Conservation (phyloP, 352 stramenopile species). For the Aphanomyces astaci region DNA sequence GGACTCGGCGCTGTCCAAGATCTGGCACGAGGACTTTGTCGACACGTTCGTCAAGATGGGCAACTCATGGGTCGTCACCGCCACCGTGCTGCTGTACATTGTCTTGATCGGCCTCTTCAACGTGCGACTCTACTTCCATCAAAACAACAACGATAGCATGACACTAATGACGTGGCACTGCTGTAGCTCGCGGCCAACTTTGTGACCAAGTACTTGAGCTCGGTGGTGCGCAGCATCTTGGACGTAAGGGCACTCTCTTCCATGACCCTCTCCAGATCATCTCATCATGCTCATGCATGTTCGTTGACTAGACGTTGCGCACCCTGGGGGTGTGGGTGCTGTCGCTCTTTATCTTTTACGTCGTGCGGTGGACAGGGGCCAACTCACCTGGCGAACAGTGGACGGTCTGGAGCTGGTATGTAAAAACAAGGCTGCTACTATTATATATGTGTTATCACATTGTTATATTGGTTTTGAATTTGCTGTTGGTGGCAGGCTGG, state of each 20-base stretch:
- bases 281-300: not conserved
- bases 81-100: constrained; percentile 53
- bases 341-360: constrained; percentile 73
- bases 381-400: constrained; percentile 59
- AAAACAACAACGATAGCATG: too few relatives aligned
- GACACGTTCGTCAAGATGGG: constrained; percentile 68
- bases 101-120: constrained; percentile 73
- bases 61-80: constrained; percentile 53
- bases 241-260: too few relatives aligned
- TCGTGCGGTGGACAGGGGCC: constrained; percentile 51
- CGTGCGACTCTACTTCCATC: too few relatives aligned
- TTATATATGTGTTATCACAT: too few relatives aligned
- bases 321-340: constrained; percentile 72
- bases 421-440: too few relatives aligned
- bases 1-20: constrained; percentile 47
- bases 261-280: too few relatives aligned
- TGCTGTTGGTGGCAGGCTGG: constrained; percentile 37
- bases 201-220: constrained; percentile 79
- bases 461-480: not conserved
- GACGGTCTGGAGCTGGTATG: constrained; percentile 62
- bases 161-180: too few relatives aligned
- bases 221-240: constrained; percentile 72
- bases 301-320: constrained; percentile 62
- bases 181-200: constrained; percentile 54
- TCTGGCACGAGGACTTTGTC: constrained; percentile 76